Base-by-base conservation (phyloP, 1,284 basidiomycete species). In the Volvariella surrecta region DNA sequence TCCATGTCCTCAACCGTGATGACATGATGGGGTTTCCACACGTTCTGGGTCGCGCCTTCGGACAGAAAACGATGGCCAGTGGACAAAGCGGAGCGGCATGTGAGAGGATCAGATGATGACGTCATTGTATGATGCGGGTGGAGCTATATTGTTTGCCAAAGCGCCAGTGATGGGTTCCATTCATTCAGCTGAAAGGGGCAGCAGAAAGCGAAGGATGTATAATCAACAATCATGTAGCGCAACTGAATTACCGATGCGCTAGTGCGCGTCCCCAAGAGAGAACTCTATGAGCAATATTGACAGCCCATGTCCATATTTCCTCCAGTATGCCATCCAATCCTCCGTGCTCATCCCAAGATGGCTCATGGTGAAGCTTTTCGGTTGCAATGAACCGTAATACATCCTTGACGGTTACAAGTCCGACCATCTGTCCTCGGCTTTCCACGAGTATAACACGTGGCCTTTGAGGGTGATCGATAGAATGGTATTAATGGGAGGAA, bases 321-420 rank as follows among this genome's bases (percentile, higher is more conserved):
- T 83, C 80, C 22, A 81, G 54, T 22, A 76, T 56, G 7, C 71
- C 76, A 53, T 80, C 76, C n/a, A 82, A 59, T 13, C 78, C 76
- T 1, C 79, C 79, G 22, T 73, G 67, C 45, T 73, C 70, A 49
- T 76, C 75, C 67, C 74, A 75, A 45, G 78, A 79, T 1, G 71
- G 71, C 42, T 71, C 68, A 41, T 63, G 63, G 15, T 68, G 62
- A 52, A 67, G 66, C 47, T 71, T 66, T 51, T 70, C 69, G 28
- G 67, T 71, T 32, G 78, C 74, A 47, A 86, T 91, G 57, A 90
- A 89, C 37, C 82, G 80, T 10, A 99, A 67, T 9, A 98, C 89
- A 53, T 99, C 96, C 59, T 99, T 99, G 47, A 99, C 88, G 0
- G 94, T 98, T 16, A 97, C 83, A 11, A 99, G 70, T 1, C 95